These are phyloP conservation scores for Hypoxylon sp. DNA, from an alignment of 2,329 filamentous ascomycete genomes.

Conservation along the genomic window DNA sequence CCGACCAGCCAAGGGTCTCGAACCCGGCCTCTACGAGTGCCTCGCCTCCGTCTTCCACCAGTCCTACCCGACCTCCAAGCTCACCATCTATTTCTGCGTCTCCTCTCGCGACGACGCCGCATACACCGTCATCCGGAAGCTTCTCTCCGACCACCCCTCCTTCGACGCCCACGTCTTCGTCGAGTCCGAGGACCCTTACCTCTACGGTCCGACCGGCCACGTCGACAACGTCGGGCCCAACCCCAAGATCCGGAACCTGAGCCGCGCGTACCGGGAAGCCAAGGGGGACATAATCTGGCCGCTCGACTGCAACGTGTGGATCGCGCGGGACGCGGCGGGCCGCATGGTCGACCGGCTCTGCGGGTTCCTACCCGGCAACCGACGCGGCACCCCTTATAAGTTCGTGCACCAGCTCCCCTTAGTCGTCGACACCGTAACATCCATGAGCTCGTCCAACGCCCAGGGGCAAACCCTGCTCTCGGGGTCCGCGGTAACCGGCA, in stretches of 20 bases:
- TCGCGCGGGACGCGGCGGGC: slow-evolving; percentile 80
- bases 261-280: slow-evolving; percentile 89
- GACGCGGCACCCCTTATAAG: slow-evolving; percentile 74
- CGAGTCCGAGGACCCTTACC: slow-evolving; percentile 81
- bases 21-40: slow-evolving; percentile 91
- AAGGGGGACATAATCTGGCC: slow-evolving; percentile 93
- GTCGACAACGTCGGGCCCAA: slow-evolving; percentile 82
- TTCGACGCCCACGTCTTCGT: slow-evolving; percentile 80
- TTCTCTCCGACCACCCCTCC: slow-evolving; percentile 78
- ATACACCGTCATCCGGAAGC: slow-evolving; percentile 75
- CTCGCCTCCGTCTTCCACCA: slow-evolving; percentile 87
- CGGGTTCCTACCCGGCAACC: slow-evolving; percentile 69
- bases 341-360: slow-evolving; percentile 90
- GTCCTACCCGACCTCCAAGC: slow-evolving; percentile 78
- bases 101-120: slow-evolving; percentile 80
- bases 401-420: slow-evolving; percentile 95
- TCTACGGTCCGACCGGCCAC: slow-evolving; percentile 66
- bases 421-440: slow-evolving; percentile 76
- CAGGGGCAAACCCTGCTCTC: slow-evolving; percentile 52
- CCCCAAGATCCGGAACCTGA: slow-evolving; percentile 98
- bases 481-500: slow-evolving; percentile 50
- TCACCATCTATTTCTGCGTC: slow-evolving; percentile 87
- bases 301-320: slow-evolving; percentile 96
- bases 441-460: slow-evolving; percentile 45
- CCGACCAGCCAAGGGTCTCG: slow-evolving; percentile 91